phyloP scores from a whole-genome alignment of 495 filamentous ascomycete species.

The Hypoxylon rickii region DNA sequence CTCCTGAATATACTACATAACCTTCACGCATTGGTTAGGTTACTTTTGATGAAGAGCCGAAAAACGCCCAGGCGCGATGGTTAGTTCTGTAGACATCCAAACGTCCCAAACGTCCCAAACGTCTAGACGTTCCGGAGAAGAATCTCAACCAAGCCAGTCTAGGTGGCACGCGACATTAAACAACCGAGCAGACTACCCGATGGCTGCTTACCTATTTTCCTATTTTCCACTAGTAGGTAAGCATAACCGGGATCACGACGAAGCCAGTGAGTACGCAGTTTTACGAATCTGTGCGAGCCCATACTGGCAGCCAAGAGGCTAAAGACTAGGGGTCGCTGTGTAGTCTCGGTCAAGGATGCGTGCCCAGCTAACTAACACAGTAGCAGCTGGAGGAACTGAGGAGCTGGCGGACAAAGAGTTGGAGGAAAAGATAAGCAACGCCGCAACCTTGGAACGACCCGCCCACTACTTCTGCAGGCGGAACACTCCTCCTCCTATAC shows the following conservation, averaged over 20 bases:
- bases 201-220: background rate
- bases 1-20: slow-evolving; percentile 14
- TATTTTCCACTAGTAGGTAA: too few relatives aligned
- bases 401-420: slow-evolving; percentile 1
- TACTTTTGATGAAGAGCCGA: slow-evolving; percentile 18
- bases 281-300: too few relatives aligned
- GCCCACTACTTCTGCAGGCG: too few relatives aligned
- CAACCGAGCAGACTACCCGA: background rate
- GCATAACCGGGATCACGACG: background rate
- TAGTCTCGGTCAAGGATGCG: slow-evolving; percentile 27
- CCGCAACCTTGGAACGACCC: background rate
- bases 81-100: too few relatives aligned
- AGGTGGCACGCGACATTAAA: background rate
- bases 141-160: too few relatives aligned
- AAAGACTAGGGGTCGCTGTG: background rate
- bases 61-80: slow-evolving; percentile 26
- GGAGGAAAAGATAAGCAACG: slow-evolving; percentile 28
- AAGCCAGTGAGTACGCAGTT: background rate
- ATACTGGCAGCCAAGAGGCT: slow-evolving; percentile 6
- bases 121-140: too few relatives aligned
- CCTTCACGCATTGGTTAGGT: slow-evolving; percentile 16
- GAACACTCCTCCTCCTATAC: too few relatives aligned
- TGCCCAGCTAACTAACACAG: background rate
- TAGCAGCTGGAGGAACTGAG: too few relatives aligned
- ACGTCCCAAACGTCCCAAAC: too few relatives aligned